phyloP scores from a whole-genome alignment of 2,329 filamentous ascomycete genomes.

The Hypomyces perniciosus region DNA sequence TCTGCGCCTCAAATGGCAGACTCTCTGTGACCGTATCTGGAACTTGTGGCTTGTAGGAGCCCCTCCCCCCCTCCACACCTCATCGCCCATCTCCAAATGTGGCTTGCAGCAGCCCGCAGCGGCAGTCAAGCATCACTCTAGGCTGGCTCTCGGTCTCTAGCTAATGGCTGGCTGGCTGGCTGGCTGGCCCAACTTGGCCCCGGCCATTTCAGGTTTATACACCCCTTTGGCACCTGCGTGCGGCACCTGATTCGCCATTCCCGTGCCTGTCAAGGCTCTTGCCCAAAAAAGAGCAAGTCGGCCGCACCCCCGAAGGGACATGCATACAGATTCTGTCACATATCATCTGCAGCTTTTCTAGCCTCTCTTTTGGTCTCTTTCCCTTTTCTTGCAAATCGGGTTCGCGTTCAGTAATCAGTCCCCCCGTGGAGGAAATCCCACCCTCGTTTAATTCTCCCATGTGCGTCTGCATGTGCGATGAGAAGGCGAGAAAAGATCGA shows the following conservation, averaged over 20 bases:
- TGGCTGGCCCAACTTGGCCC: no score
- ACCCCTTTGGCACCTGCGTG: background rate
- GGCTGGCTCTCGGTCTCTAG: background rate
- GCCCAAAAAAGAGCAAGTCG: conserved; percentile 1
- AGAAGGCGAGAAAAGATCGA: no score
- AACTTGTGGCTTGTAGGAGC: background rate
- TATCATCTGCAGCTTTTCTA: conserved; percentile 1
- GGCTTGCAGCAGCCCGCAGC: background rate
- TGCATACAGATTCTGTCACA: background rate
- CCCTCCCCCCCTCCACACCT: background rate
- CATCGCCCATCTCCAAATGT: background rate
- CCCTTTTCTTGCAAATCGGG: background rate
- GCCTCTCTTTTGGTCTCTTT: background rate
- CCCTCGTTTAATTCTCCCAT: no score
- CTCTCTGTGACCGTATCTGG: background rate
- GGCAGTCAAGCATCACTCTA: conserved; percentile 1
- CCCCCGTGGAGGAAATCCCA: background rate
- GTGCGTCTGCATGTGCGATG: no score
- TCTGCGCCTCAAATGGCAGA: background rate
- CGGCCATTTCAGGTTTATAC: no score
- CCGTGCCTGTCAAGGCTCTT: background rate
- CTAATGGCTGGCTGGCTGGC: no score
- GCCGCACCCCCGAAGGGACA: no score
- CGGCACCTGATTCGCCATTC: conserved; percentile 1
- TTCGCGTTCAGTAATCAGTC: background rate